Base-by-base conservation (phyloP, 2,329 filamentous ascomycete genomes). In the Pyricularia pennisetigena region DNA sequence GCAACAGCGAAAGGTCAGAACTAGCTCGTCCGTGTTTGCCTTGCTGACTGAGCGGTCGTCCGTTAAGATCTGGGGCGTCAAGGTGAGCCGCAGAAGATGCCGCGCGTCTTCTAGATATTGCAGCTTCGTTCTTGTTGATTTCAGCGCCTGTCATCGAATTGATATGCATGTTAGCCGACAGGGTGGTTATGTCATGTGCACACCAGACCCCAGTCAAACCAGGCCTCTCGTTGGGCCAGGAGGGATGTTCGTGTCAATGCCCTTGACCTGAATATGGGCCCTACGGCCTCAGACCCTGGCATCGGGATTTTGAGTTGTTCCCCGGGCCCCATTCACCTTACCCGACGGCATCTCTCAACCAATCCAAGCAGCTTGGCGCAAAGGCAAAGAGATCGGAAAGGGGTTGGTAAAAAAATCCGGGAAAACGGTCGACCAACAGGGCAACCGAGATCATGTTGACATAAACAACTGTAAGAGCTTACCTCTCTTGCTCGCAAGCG, bases 401-500 rank as follows among this genome's bases (percentile, higher is more conserved):
- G n/a, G 68, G 62, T 61, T 65, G 14, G 63, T 68, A 59, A 65
- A 68, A 69, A 66, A 70, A n/a, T n/a, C 69, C 68, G 70, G 69
- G 65, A 69, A 66, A 28, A 28, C 32, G 9, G 54, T 57, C 32
- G 32, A 35, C 32, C 32, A 35, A 35, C 12, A 35, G 32, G 32
- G 32, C 32, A 12, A 35, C 32, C 32, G 32, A 35, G 32, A 35
- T 35, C 10, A 14, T 35, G 32, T 35, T 35, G 32, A 35, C 32
- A 35, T 35, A 35, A 35, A 14, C 4, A 35, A 63, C 4, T 63
- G 59, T 16, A 14, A 29, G 5, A 69, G 83, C 87, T 83, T 80
- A 94, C 92, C 90, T 82, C 85, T 85, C 78, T 86, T 85, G 73
- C 84, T 84, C 65, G 85, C 79, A 71, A 95, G 85, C 54, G 94